Evolutionary conservation across 2,329 filamentous ascomycete genomes (phyloP).

Genomic region (Fusarium sp.): DNA sequence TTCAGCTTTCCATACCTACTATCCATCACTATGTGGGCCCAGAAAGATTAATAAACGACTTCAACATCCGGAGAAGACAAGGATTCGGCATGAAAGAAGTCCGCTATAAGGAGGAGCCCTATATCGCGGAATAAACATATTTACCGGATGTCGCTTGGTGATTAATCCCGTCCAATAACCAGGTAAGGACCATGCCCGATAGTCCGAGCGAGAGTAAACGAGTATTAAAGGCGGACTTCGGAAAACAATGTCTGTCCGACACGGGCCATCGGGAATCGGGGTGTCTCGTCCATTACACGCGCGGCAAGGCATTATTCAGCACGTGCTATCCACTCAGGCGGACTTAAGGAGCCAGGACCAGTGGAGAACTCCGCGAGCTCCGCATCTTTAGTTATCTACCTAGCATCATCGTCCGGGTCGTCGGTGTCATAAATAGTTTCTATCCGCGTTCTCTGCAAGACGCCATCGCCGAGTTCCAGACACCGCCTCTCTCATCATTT

Average conservation of each 20-base stretch:
- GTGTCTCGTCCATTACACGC: constrained; percentile 3
- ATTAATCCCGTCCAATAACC: not conserved
- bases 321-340: constrained; percentile 5
- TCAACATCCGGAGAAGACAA: not conserved
- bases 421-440: constrained; percentile 18
- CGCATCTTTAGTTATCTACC: constrained; percentile 17
- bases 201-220: constrained; percentile 3
- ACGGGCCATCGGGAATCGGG: constrained; percentile 2
- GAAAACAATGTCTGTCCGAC: not conserved
- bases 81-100: not conserved
- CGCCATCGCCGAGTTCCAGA: not conserved
- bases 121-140: too few species aligned
- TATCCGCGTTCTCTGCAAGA: not conserved
- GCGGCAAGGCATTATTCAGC: constrained; percentile 39
- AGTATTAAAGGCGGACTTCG: constrained; percentile 26
- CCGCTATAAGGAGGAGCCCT: too few species aligned
- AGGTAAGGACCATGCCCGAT: constrained; percentile 11
- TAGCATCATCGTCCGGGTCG: constrained; percentile 5
- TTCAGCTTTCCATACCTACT: too few species aligned
- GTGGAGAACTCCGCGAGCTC: constrained; percentile 27
- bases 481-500: not conserved
- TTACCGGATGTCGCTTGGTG: constrained; percentile 14
- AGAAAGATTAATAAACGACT: too few species aligned
- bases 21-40: too few species aligned
- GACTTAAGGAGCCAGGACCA: constrained; percentile 6